Evolutionary conservation across 192 early-diverging fungal genomes (phyloP).

Genomic region (Pecoramyces ruminantium): DNA sequence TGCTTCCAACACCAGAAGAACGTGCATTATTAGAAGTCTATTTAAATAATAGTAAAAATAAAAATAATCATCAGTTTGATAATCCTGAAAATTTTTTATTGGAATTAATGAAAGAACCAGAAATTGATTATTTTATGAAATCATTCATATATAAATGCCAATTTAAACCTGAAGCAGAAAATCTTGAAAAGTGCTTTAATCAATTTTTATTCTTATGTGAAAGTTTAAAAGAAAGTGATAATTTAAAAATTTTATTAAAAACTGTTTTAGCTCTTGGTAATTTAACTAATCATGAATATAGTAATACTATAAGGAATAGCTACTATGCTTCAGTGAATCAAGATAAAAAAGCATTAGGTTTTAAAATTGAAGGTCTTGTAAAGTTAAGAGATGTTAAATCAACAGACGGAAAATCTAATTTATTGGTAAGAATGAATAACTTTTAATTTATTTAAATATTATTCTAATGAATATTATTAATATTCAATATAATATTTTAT

Average conservation of each 20-base stretch:
- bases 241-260: slow-evolving; percentile 22
- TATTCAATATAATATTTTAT: too few species aligned
- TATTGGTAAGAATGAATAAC: slow-evolving; percentile 13
- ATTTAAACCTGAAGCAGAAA: slow-evolving; percentile 12
- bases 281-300: slow-evolving; percentile 32
- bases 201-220: slow-evolving; percentile 10
- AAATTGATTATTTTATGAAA: slow-evolving; percentile 14
- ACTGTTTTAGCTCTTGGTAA: slow-evolving; percentile 26
- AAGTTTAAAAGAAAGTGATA: slow-evolving; percentile 12
- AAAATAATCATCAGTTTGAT: slow-evolving; percentile 19
- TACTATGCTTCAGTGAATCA: slow-evolving; percentile 37
- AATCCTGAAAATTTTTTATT: slow-evolving; percentile 32
- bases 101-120: slow-evolving; percentile 14
- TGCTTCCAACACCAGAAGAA: slow-evolving; percentile 28
- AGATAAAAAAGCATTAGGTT: slow-evolving; percentile 28
- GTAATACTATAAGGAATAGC: slow-evolving; percentile 5
- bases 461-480: too few species aligned
- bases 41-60: slow-evolving; percentile 1
- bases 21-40: slow-evolving; percentile 6
- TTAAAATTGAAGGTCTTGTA: slow-evolving; percentile 32
- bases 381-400: slow-evolving; percentile 33
- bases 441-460: too few species aligned
- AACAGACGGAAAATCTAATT: slow-evolving; percentile 31
- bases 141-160: slow-evolving; percentile 15
- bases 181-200: slow-evolving; percentile 12